These are phyloP conservation scores for Urostyla sp. DNA, from an alignment of 73 alveolate species.

Conservation along the genomic window DNA sequence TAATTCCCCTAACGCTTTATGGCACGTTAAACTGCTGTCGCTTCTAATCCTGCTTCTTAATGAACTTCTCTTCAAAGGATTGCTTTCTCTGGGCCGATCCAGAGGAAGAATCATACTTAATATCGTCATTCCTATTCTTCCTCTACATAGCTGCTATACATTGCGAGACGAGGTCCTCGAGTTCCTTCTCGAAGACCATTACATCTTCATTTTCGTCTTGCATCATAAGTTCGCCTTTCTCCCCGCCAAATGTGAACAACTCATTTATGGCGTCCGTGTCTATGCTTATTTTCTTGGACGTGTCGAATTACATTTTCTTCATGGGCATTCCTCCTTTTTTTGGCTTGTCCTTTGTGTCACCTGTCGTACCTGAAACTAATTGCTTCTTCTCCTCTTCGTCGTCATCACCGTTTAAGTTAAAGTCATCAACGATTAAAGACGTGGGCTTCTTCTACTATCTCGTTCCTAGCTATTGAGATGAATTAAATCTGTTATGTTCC, in stretches of 20 bases:
- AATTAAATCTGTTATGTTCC: too few species aligned
- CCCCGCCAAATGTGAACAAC: conserved; percentile 63
- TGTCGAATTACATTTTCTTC: conserved; percentile 13
- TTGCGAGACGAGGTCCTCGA: conserved; percentile 57
- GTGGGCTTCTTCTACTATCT: not conserved
- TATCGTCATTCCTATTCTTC: conserved; percentile 43
- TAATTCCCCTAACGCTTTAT: conserved; percentile 61
- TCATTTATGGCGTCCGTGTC: conserved; percentile 72
- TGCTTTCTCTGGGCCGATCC: not conserved
- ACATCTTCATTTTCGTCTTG: conserved; percentile 60
- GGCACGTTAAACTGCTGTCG: conserved; percentile 61
- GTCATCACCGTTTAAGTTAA: too few species aligned
- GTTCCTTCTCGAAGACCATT: conserved; percentile 41
- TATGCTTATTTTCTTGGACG: conserved; percentile 15
- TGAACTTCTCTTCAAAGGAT: not conserved
- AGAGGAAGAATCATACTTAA: conserved; percentile 1
- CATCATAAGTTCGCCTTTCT: conserved; percentile 59
- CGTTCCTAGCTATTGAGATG: not conserved
- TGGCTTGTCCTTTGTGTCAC: conserved; percentile 34
- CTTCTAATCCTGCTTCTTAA: not conserved
- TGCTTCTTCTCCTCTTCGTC: conserved; percentile 6
- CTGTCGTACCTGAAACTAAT: conserved; percentile 14
- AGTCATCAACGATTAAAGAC: not conserved
- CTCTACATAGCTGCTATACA: conserved; percentile 69
- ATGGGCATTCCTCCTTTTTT: conserved; percentile 34